Conservation (phyloP, 345 rosid genomes). For the Clarkia xantiana region DNA sequence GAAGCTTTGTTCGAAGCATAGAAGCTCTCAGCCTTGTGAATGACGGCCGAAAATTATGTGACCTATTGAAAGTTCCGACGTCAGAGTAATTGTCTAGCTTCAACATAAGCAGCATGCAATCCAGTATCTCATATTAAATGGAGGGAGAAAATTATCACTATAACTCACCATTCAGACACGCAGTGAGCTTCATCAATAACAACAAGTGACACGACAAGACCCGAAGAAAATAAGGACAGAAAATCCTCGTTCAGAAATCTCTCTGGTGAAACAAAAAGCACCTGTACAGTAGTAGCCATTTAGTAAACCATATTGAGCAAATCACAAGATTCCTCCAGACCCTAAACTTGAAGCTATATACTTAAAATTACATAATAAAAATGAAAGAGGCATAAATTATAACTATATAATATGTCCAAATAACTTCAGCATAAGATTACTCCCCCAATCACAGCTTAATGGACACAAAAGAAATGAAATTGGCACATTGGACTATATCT, state of each 20-base stretch:
- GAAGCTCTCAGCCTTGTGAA: constrained; percentile 94
- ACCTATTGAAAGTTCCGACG: constrained; percentile 34
- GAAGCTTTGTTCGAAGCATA: constrained; percentile 45
- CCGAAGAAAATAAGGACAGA: constrained; percentile 41
- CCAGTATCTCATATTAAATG: neutral
- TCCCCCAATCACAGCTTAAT: too few relatives aligned
- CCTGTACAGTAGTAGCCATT: constrained; percentile 27
- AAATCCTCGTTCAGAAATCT: constrained; percentile 68
- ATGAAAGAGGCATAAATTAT: neutral
- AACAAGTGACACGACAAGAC: constrained; percentile 46
- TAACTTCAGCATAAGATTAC: neutral
- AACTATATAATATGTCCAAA: neutral
- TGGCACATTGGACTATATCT: neutral
- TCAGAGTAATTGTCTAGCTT: constrained; percentile 1
- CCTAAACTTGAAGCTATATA: too few relatives aligned
- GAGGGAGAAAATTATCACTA: constrained; percentile 10
- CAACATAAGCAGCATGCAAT: too few relatives aligned
- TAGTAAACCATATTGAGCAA: neutral
- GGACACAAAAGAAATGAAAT: neutral
- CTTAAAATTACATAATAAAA: too few relatives aligned
- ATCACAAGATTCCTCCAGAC: too few relatives aligned
- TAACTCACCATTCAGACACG: constrained; percentile 82
- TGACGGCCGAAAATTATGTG: constrained; percentile 95
- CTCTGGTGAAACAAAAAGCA: constrained; percentile 93
- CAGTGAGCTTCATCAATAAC: constrained; percentile 99